Evolutionary conservation across 208 protist genomes (phyloP), one percentile per base, ranked within the genome.

Genomic region (Trypanosoma cruzi): DNA sequence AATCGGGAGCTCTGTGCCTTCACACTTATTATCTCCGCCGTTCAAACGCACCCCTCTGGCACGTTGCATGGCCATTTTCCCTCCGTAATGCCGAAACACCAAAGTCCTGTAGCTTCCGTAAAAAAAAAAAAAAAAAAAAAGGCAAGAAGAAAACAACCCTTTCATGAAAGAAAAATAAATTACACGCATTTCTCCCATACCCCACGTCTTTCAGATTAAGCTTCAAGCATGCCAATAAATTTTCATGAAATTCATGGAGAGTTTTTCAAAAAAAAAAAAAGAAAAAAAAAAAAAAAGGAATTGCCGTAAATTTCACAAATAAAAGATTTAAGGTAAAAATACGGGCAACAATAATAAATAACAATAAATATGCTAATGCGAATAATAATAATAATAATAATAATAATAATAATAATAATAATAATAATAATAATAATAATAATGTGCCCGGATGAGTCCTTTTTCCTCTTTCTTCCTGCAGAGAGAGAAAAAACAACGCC

Each of bases 71-170:
- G 37, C 20, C 54, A 62, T 69, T 69, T n/a, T 53, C 48, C n/a
- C n/a, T 53, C 7, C 48, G 5, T 24, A n/a, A 16, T 44, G 5
- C 37, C 37, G 13, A 13, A 5, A 44, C 37, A 5, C 37, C 5
- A 44, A 13, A 18, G n/a, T 26, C 49, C 22, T 8, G 49, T 18
- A 11, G 14, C 22, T 58, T 22, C 13, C 22, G 6, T 26, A 58
- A 58, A 37, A 58, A 61, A 48, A 61, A 46, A 61, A 14, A 61
- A 61, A 58, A 58, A 58, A 18, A 59, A 63, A 32, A 59, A 40
- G 8, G 10, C 40, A 24, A 22, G 10, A 62, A 44, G 32, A 37
- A 65, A 13, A 37, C 48, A 20, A 49, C 10, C 20, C 24, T n/a
- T n/a, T n/a, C n/a, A n/a, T n/a, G n/a, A n/a, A n/a, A n/a, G n/a